These are phyloP conservation scores for Salix exigua DNA, from an alignment of 345 rosid species.

Conservation along the genomic window DNA sequence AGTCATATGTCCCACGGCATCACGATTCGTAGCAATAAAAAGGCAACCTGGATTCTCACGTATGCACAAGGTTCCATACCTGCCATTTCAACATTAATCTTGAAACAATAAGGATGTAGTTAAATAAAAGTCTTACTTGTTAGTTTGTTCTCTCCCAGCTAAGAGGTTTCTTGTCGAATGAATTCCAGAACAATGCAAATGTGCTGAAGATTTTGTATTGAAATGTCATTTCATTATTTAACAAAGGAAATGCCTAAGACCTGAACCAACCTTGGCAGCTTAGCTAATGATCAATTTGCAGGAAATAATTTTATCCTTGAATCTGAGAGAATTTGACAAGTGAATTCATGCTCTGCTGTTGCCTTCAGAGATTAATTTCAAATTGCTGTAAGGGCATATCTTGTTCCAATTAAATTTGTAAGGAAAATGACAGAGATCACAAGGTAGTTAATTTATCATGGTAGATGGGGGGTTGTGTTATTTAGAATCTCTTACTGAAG, in stretches of 20 bases:
- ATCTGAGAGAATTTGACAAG: neutral
- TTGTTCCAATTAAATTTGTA: neutral
- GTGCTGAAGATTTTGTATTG: neutral
- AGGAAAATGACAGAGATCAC: neutral
- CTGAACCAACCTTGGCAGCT: neutral
- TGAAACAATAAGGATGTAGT: neutral
- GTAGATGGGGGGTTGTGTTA: slow-evolving; percentile 1
- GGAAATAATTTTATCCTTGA: neutral
- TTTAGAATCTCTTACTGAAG: slow-evolving; percentile 63
- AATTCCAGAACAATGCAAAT: neutral
- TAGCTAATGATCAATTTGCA: neutral
- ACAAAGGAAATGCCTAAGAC: neutral
- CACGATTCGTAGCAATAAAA: slow-evolving; percentile 86
- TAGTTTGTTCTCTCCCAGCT: neutral
- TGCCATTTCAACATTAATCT: slow-evolving; percentile 21
- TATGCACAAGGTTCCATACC: slow-evolving; percentile 87
- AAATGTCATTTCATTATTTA: no score
- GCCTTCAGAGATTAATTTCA: neutral
- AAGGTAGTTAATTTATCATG: neutral
- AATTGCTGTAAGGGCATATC: neutral
- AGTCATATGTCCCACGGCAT: slow-evolving; percentile 85
- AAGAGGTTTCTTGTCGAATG: neutral
- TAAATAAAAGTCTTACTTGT: neutral
- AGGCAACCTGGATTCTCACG: slow-evolving; percentile 95
- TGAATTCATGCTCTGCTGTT: neutral